Conservation (phyloP, 768 basidiomycete genomes). For the Rhodotorula paludigena region DNA sequence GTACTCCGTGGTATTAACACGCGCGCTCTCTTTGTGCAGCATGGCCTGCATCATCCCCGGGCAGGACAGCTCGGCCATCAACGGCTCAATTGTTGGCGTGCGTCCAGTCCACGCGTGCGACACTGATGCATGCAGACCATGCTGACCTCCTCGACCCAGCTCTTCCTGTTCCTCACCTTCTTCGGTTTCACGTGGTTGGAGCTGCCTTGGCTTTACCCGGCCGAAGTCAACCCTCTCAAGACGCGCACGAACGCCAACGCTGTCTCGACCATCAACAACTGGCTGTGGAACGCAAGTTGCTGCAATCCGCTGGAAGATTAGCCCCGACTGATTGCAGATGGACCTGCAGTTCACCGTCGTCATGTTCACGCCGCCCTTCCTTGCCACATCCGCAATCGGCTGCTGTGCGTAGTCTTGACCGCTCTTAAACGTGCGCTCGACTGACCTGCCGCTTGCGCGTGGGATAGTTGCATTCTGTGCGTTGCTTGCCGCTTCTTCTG, state of each 20-base stretch:
- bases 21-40: too few relatives aligned
- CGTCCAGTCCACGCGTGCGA: not conserved
- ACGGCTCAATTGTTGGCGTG: conserved; percentile 51
- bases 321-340: too few relatives aligned
- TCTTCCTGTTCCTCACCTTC: conserved; percentile 69
- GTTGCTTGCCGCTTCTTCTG: too few relatives aligned
- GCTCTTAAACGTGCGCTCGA: conserved; percentile 13
- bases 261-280: conserved; percentile 48
- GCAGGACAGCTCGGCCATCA: conserved; percentile 38
- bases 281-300: conserved; percentile 47
- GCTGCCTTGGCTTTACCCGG: conserved; percentile 66
- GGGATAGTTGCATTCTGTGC: too few relatives aligned
- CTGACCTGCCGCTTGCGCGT: too few relatives aligned
- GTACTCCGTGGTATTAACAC: too few relatives aligned
- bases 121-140: too few relatives aligned
- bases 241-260: conserved; percentile 51
- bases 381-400: not conserved
- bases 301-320: too few relatives aligned
- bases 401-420: not conserved
- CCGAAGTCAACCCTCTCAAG: conserved; percentile 51
- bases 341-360: conserved; percentile 14
- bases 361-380: conserved; percentile 20
- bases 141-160: conserved; percentile 53
- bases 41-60: conserved; percentile 36
- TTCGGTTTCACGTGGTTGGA: conserved; percentile 68